Base-by-base conservation (phyloP, 176 grass and related monocot genomes). In the Zoysia pacifica region DNA sequence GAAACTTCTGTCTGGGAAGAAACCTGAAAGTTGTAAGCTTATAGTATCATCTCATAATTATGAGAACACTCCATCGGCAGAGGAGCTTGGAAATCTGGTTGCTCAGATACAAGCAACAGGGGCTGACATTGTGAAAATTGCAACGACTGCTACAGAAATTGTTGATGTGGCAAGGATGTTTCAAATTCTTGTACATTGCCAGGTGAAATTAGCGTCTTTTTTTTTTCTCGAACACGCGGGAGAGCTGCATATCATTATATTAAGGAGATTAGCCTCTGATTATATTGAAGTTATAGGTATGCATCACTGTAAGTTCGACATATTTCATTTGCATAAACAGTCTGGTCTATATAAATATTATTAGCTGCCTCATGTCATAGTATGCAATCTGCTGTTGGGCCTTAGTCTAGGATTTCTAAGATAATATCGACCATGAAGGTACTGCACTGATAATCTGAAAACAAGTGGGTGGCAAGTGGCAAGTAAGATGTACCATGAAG, bases 11-110 rank as follows among this genome's bases (percentile, higher is more conserved):
- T 91, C 88, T 46, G 96, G 78, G 68, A 91, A 80, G 90, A 99
- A 95, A 68, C 88, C 92, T 70, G 86, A 95, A 62, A 99, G 79
- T 5, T 91, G 93, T 77, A 95, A 95, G 81, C 90, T 97, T 50
- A 87, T 97, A 11, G 84, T 97, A 83, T 97, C 95, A 71, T 92
- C 92, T 66, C 96, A 99, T 85, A 99, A 99, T 79, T 99, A 63
- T 45, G 85, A 99, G 71, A 90, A 53, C 14, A 99, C 96, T 61
- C 96, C 96, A 51, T 95, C 92, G 2, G 54, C 80, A 45, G 84
- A 93, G 76, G 96, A 91, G 67, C 86, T 99, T 72, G 82, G 69
- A 47, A 77, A 68, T 73, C 78, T 99, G 81, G 69, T 89, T n/a
- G 84, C 90, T 36, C 87, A 86, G 79, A 99, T 93, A 71, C 88